Conservation (phyloP, 805 yeast genomes). For the Kodamaea neixiangensis region DNA sequence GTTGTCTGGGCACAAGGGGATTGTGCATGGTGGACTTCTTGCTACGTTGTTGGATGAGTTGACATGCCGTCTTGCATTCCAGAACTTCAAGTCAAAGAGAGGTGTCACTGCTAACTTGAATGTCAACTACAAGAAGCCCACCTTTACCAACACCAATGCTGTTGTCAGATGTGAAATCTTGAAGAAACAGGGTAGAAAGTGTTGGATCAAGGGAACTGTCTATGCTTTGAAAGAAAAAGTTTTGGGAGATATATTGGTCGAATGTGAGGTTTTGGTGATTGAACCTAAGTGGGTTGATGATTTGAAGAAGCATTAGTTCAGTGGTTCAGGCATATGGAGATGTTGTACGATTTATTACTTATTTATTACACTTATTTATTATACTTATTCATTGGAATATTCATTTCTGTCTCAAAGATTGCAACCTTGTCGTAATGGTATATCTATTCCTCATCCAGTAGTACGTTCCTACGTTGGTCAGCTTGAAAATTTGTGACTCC, state of each 20-base stretch:
- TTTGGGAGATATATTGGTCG: slow-evolving; percentile 27
- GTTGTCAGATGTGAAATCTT: slow-evolving; percentile 35
- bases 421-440: not conserved
- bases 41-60: slow-evolving; percentile 46
- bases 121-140: slow-evolving; percentile 40
- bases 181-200: slow-evolving; percentile 40
- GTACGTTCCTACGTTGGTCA: no score
- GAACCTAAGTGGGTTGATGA: slow-evolving; percentile 44
- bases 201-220: slow-evolving; percentile 39
- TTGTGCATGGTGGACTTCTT: slow-evolving; percentile 46
- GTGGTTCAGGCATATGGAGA: not conserved
- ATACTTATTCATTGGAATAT: not conserved
- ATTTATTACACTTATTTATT: slow-evolving; percentile 4
- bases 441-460: no score
- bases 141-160: slow-evolving; percentile 31
- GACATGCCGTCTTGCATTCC: slow-evolving; percentile 45
- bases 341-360: not conserved
- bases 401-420: not conserved
- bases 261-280: slow-evolving; percentile 41
- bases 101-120: slow-evolving; percentile 49
- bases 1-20: slow-evolving; percentile 41
- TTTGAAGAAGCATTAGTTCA: slow-evolving; percentile 18
- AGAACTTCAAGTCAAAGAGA: slow-evolving; percentile 38
- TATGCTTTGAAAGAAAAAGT: slow-evolving; percentile 20
- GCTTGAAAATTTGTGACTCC: no score